phyloP scores from a whole-genome alignment of 2,329 filamentous ascomycete genomes.

The Corynespora cassiicola region DNA sequence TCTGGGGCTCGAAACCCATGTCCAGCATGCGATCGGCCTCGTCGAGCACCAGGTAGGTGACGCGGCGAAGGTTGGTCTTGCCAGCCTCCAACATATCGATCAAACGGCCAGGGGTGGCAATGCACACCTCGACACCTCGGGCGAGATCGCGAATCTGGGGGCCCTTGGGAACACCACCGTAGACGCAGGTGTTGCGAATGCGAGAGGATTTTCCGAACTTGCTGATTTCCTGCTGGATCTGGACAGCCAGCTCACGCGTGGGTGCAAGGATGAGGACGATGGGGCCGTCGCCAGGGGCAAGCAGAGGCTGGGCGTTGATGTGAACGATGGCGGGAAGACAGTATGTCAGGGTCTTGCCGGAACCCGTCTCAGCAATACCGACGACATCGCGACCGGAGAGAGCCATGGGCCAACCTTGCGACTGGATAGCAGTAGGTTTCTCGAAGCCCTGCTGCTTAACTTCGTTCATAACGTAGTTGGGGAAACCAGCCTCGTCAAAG shows the following conservation, averaged over 20 bases:
- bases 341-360: slow-evolving; percentile 98
- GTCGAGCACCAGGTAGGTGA: slow-evolving; percentile 97
- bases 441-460: slow-evolving; percentile 98
- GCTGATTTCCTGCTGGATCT: slow-evolving; percentile 98
- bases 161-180: slow-evolving; percentile 98
- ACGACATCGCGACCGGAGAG: slow-evolving; percentile 97
- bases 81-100: slow-evolving; percentile 99
- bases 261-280: slow-evolving; percentile 96
- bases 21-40: slow-evolving; percentile 99
- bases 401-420: slow-evolving; percentile 99
- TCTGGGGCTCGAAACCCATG: slow-evolving; percentile 99
- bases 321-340: slow-evolving; percentile 98
- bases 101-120: slow-evolving; percentile 94
- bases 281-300: slow-evolving; percentile 92
- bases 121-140: slow-evolving; percentile 96
- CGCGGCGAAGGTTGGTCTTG: slow-evolving; percentile 96
- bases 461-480: slow-evolving; percentile 95
- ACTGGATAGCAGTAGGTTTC: slow-evolving; percentile 93
- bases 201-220: slow-evolving; percentile 98
- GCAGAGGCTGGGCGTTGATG: slow-evolving; percentile 98
- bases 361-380: slow-evolving; percentile 98
- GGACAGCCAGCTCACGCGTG: slow-evolving; percentile 95
- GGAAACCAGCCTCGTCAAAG: slow-evolving; percentile 98
- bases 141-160: slow-evolving; percentile 94
- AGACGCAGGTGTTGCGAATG: slow-evolving; percentile 98